These are phyloP conservation scores for Henckelia pumila DNA, from an alignment of 257 asterid species.

Conservation along the genomic window DNA sequence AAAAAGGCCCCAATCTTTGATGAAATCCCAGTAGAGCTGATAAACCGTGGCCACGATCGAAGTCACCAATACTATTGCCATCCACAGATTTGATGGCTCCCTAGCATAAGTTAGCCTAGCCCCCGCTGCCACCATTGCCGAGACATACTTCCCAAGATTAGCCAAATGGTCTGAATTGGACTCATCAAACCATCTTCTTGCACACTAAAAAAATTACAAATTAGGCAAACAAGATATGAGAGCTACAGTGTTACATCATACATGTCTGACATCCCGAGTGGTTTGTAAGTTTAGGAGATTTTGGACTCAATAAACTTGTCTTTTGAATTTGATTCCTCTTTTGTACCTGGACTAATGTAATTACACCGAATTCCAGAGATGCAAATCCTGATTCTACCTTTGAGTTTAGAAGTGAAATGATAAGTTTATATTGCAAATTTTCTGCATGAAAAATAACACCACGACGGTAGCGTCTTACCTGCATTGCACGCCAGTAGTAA, in stretches of 20 bases:
- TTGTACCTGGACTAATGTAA: no score
- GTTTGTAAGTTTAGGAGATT: neutral
- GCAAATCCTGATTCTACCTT: no score
- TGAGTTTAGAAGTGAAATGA: neutral
- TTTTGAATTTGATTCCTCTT: no score
- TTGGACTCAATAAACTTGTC: no score
- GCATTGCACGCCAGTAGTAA: constrained; percentile 97
- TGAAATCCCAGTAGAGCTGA: constrained; percentile 94
- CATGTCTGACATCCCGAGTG: neutral
- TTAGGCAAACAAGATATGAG: constrained; percentile 1
- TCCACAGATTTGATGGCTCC: constrained; percentile 53
- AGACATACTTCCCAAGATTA: constrained; percentile 88
- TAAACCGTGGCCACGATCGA: constrained; percentile 75
- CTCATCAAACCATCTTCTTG: constrained; percentile 87
- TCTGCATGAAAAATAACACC: neutral
- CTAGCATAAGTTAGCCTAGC: constrained; percentile 78
- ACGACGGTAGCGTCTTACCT: constrained; percentile 40
- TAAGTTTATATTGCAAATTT: neutral
- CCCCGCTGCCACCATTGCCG: constrained; percentile 99
- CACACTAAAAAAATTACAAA: constrained; percentile 47
- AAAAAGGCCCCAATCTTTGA: constrained; percentile 91
- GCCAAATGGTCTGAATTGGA: constrained; percentile 60
- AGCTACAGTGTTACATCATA: neutral
- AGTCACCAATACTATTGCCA: constrained; percentile 61
- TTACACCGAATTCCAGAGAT: no score